phyloP scores from a whole-genome alignment of 2,329 filamentous ascomycete species.

The Phoma herbarum region DNA sequence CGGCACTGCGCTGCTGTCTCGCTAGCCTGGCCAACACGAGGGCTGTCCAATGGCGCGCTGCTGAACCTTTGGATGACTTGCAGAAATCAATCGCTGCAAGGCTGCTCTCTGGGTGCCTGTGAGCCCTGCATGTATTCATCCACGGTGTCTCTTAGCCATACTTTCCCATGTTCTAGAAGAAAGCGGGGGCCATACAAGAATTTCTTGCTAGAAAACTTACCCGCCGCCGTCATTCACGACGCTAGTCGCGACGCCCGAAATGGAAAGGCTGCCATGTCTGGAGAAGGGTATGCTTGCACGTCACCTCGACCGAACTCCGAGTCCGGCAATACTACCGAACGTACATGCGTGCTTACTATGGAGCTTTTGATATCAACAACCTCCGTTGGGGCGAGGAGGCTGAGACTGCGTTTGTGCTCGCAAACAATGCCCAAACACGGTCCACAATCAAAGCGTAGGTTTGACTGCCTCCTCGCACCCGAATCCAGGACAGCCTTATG shows the following conservation, averaged over 20 bases:
- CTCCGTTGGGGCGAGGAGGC: not conserved
- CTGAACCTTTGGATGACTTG: slow-evolving; percentile 17
- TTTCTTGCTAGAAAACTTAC: slow-evolving; percentile 24
- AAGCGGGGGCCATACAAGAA: slow-evolving; percentile 22
- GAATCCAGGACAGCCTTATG: not conserved
- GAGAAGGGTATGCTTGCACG: slow-evolving; percentile 21
- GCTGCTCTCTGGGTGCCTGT: not conserved
- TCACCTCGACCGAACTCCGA: slow-evolving; percentile 9
- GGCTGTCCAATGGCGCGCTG: slow-evolving; percentile 7
- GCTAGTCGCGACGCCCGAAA: slow-evolving; percentile 11
- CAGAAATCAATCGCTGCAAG: slow-evolving; percentile 9
- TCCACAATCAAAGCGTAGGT: not conserved
- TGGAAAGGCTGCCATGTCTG: slow-evolving; percentile 10
- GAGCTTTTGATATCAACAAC: slow-evolving; percentile 8
- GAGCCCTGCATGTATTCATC: slow-evolving; percentile 15
- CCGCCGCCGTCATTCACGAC: slow-evolving; percentile 18
- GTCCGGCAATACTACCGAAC: slow-evolving; percentile 13
- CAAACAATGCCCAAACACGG: not conserved
- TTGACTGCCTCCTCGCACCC: not conserved
- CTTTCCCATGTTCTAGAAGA: slow-evolving; percentile 24
- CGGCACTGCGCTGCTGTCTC: slow-evolving; percentile 8
- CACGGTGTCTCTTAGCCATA: slow-evolving; percentile 10
- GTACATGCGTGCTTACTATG: slow-evolving; percentile 6
- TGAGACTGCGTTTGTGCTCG: not conserved
- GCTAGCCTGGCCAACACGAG: slow-evolving; percentile 12